Percentiles rank a stretch among this genome's conserved stretches.
Conservation (phyloP, 108 stramenopile genomes). For the Pseudonitzschia pungens region DNA sequence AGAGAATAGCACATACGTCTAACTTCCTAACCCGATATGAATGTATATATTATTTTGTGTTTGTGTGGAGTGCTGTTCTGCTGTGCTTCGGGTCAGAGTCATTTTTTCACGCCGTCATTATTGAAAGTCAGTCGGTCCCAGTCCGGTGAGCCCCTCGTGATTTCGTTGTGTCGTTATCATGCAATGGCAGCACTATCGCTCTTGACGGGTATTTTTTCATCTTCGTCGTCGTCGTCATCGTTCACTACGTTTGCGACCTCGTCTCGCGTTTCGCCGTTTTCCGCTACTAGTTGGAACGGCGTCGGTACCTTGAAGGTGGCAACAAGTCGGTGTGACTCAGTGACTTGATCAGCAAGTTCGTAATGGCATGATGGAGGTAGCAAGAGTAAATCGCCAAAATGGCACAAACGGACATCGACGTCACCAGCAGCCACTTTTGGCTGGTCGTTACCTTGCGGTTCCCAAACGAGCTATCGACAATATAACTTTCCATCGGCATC, state of each 20-base stretch:
- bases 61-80: too few species aligned
- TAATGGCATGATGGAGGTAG: conserved; percentile 64
- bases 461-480: neutral
- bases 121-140: neutral
- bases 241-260: neutral
- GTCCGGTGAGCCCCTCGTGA: neutral
- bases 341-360: conserved; percentile 58
- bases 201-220: conserved; percentile 6
- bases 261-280: conserved; percentile 3
- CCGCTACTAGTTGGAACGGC: conserved; percentile 22
- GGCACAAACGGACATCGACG: conserved; percentile 26
- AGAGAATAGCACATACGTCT: too few species aligned
- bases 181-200: neutral
- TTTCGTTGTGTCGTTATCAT: neutral
- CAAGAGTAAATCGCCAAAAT: conserved; percentile 50
- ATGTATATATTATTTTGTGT: too few species aligned
- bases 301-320: conserved; percentile 38
- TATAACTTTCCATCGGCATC: conserved; percentile 45
- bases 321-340: conserved; percentile 55
- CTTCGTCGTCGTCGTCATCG: conserved; percentile 11
- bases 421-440: conserved; percentile 35
- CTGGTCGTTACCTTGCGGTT: conserved; percentile 29
- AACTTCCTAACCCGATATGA: too few species aligned
- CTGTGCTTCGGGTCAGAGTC: too few species aligned
- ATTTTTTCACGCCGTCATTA: too few species aligned